Conservation (phyloP, 495 filamentous ascomycete genomes). For the Poronia punctata region DNA sequence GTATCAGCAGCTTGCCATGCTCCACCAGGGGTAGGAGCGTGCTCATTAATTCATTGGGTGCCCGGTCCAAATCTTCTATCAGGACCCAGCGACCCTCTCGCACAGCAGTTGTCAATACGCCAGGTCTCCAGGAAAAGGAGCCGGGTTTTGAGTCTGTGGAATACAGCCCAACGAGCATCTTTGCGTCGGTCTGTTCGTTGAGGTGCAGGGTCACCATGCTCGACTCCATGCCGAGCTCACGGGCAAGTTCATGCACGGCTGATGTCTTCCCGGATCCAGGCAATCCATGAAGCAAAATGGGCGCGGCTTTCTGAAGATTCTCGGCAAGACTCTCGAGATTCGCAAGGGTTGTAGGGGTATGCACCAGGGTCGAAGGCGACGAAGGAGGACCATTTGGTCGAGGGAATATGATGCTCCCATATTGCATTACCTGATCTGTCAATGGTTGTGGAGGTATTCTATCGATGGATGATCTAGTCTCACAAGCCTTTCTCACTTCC, state of each 20-base stretch:
- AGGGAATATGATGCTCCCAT: slow-evolving; percentile 61
- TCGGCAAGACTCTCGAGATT: slow-evolving; percentile 65
- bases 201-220: slow-evolving; percentile 87
- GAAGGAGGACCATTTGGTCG: slow-evolving; percentile 47
- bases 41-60: slow-evolving; percentile 91
- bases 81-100: slow-evolving; percentile 91
- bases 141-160: slow-evolving; percentile 77
- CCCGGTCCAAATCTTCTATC: slow-evolving; percentile 93
- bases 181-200: slow-evolving; percentile 96
- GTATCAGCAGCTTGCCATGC: slow-evolving; percentile 75
- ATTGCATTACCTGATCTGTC: slow-evolving; percentile 37
- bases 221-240: slow-evolving; percentile 60
- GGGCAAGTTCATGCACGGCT: slow-evolving; percentile 74
- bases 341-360: slow-evolving; percentile 59
- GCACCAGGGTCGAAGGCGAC: slow-evolving; percentile 51
- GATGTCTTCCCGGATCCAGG: slow-evolving; percentile 89
- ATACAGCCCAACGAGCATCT: slow-evolving; percentile 89
- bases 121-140: slow-evolving; percentile 87
- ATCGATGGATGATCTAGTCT: slow-evolving; percentile 14
- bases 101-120: slow-evolving; percentile 88
- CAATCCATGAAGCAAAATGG: slow-evolving; percentile 74
- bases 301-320: slow-evolving; percentile 55
- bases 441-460: slow-evolving; percentile 23
- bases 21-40: slow-evolving; percentile 87
- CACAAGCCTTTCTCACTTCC: slow-evolving; percentile 17